A percentile compares a stretch with the other conserved stretches of the same genome.
Evolutionary conservation across 768 basidiomycete species (phyloP).

Genomic region (Mycena galopus): DNA sequence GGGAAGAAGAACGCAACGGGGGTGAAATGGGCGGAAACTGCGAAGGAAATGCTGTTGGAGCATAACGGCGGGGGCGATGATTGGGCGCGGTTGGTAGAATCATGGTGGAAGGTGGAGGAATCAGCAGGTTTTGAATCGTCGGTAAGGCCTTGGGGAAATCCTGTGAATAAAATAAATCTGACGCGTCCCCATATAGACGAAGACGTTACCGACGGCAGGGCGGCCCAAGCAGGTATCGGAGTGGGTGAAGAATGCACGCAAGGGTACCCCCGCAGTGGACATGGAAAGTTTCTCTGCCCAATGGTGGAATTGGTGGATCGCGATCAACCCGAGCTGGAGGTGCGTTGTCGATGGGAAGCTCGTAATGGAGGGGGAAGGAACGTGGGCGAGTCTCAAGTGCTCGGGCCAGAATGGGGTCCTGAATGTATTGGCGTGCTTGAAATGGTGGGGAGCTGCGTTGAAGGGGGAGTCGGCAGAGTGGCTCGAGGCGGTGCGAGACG

Average conservation of each 20-base stretch:
- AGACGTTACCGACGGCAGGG: neutral
- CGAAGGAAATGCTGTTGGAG: neutral
- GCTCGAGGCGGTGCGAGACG: neutral
- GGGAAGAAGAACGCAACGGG: neutral
- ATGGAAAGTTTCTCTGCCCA: neutral
- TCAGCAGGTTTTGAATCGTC: neutral
- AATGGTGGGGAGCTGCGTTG: neutral
- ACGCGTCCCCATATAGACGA: neutral
- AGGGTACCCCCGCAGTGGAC: neutral
- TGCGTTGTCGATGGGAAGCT: neutral
- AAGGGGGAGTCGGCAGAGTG: no score
- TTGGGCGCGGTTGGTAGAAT: neutral
- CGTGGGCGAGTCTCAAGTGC: neutral
- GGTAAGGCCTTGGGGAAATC: neutral
- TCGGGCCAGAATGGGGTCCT: constrained; percentile 5
- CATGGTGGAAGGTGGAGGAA: constrained; percentile 8
- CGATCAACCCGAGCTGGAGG: constrained; percentile 4
- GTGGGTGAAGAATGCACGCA: no score
- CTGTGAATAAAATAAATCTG: neutral
- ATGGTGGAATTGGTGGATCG: constrained; percentile 1
- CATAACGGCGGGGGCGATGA: neutral
- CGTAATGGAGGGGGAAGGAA: neutral
- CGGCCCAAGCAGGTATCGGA: no score
- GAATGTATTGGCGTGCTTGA: neutral
- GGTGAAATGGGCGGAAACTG: neutral